A percentile compares a stretch with the other conserved stretches of the same genome.
phyloP scores from a whole-genome alignment of 441 rosid genomes.

The Theobroma grandiflorum region DNA sequence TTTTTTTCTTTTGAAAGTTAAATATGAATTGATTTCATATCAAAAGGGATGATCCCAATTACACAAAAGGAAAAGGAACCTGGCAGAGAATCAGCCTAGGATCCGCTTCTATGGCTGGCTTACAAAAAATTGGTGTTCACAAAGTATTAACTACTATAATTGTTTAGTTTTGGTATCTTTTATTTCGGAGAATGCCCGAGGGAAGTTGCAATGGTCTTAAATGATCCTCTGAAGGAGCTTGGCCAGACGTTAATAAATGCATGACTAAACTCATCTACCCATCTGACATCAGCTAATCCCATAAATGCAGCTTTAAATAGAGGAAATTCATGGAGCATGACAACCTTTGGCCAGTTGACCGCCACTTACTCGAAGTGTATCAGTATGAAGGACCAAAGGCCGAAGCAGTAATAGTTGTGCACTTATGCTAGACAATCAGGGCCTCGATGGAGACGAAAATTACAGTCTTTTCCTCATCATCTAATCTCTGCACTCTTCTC shows the following conservation, averaged over 20 bases:
- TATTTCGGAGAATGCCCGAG: background rate
- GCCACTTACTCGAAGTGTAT: background rate
- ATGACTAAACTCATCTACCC: conserved; percentile 35
- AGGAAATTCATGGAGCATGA: conserved; percentile 16
- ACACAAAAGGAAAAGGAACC: no score
- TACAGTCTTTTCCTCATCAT: conserved; percentile 2
- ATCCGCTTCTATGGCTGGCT: no score
- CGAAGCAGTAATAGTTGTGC: background rate
- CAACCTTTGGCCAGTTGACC: background rate
- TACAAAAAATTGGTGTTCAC: no score
- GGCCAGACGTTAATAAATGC: background rate
- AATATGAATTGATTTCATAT: no score
- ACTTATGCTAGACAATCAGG: background rate
- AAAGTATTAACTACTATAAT: background rate
- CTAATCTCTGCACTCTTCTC: conserved; percentile 17
- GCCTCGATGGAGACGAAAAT: conserved; percentile 45
- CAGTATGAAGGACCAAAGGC: background rate
- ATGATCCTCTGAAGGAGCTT: conserved; percentile 10
- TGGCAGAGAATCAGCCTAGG: no score
- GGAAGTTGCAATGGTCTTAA: conserved; percentile 10
- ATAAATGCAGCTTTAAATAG: conserved; percentile 49
- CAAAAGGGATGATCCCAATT: no score
- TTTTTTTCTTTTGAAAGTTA: no score
- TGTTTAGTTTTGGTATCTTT: background rate
- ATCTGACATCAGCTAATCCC: conserved; percentile 37